phyloP scores from a whole-genome alignment of 2,329 filamentous ascomycete genomes.

The Alternaria infectoria region DNA sequence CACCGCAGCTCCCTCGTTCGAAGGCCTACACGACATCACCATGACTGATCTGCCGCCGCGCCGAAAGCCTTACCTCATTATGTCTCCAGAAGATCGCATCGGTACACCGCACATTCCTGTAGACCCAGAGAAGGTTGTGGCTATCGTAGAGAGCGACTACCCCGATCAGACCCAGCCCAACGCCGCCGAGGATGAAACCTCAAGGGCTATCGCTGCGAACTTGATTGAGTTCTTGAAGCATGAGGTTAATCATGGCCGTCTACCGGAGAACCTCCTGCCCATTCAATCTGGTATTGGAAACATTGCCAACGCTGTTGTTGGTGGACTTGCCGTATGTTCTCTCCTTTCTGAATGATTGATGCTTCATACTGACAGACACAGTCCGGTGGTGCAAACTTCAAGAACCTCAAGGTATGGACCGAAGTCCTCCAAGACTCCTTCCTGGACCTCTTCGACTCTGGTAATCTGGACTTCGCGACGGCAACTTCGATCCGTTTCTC shows the following conservation, averaged over 20 bases:
- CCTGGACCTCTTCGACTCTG: conserved; percentile 89
- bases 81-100: conserved; percentile 84
- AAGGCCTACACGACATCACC: conserved; percentile 86
- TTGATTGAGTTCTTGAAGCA: conserved; percentile 87
- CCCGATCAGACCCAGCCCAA: conserved; percentile 79
- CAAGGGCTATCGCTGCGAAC: conserved; percentile 75
- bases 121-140: conserved; percentile 83
- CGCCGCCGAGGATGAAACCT: conserved; percentile 74
- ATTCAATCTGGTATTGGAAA: conserved; percentile 91
- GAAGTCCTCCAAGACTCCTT: conserved; percentile 93
- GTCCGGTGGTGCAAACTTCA: conserved; percentile 76
- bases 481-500: conserved; percentile 91
- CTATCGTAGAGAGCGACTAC: conserved; percentile 84
- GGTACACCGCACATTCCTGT: conserved; percentile 82
- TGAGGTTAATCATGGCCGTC: conserved; percentile 78
- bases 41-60: conserved; percentile 83
- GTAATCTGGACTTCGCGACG: conserved; percentile 86
- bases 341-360: not conserved
- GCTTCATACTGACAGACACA: conserved; percentile 11
- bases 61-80: conserved; percentile 85
- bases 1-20: conserved; percentile 81
- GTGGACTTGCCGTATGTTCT: conserved; percentile 67
- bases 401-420: conserved; percentile 90
- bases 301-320: conserved; percentile 90
- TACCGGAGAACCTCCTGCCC: conserved; percentile 78